Conservation (phyloP, 2,329 filamentous ascomycete species). For the Alternaria gansuensis region DNA sequence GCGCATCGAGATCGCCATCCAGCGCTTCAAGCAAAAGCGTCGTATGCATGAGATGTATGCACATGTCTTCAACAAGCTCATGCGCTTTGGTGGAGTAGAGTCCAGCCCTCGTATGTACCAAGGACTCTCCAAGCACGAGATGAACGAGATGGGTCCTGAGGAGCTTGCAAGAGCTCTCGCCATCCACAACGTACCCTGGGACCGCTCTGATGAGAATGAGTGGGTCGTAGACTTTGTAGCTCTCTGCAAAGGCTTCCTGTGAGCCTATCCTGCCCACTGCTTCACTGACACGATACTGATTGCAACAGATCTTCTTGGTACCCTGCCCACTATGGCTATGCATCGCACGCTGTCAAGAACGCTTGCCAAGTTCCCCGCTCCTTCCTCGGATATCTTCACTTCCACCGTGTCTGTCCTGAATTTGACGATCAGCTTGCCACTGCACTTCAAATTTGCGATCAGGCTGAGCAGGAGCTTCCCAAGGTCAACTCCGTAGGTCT, state of each 20-base stretch:
- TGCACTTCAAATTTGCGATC: constrained; percentile 72
- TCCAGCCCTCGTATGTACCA: constrained; percentile 69
- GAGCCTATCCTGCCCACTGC: constrained; percentile 47
- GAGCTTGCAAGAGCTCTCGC: constrained; percentile 72
- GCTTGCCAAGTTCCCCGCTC: constrained; percentile 77
- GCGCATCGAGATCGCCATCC: constrained; percentile 85
- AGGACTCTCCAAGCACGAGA: constrained; percentile 66
- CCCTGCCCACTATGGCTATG: constrained; percentile 64
- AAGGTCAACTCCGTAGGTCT: constrained; percentile 62
- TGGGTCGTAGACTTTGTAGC: constrained; percentile 84
- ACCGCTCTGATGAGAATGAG: constrained; percentile 60
- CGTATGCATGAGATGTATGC: constrained; percentile 72
- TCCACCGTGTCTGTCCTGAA: constrained; percentile 87
- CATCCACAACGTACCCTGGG: constrained; percentile 65
- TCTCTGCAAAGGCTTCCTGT: constrained; percentile 82
- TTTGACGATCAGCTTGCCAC: constrained; percentile 71
- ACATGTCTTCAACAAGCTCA: constrained; percentile 78
- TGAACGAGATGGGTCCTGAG: constrained; percentile 68
- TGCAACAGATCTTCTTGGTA: constrained; percentile 62
- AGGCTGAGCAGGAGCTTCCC: constrained; percentile 73
- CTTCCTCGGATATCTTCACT: constrained; percentile 86
- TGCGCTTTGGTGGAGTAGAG: constrained; percentile 83
- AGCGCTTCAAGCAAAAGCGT: constrained; percentile 79
- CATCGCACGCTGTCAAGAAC: constrained; percentile 61
- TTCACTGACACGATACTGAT: constrained; percentile 21